Evolutionary conservation across 2,329 filamentous ascomycete species (phyloP), one percentile per base, ranked within the genome.

Genomic region (Nothopassalora personata): DNA sequence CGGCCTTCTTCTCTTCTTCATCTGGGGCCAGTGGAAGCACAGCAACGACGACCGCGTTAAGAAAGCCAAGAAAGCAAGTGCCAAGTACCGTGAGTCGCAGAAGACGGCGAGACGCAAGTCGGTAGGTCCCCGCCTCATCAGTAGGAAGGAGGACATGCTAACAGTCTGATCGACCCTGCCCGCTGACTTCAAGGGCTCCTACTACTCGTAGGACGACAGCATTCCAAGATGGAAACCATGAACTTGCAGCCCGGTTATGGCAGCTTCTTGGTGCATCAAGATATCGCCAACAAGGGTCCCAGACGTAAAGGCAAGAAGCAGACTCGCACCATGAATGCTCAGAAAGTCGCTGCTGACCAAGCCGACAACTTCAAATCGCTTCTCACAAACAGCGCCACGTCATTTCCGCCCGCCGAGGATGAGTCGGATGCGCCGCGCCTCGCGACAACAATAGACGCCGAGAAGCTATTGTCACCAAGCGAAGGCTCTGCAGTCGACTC

Each of bases 11-110:
- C 6, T 58, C 43, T 19, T 19, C 30, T 31, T 58, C 4, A 43
- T 58, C 18, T 58, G 31, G 46, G 47, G 46, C n/a, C 18, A 48
- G 43, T 58, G 56, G 56, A 54, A 58, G 31, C 50, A 50, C 51
- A 31, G 36, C 28, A 39, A 54, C 45, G 18, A 34, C 10, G 50
- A 54, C 13, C 56, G 51, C 7, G 50, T 47, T 9, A 27, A 11
- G 13, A 58, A 58, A 36, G 39, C 56, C 28, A 58, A 58, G 51
- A 50, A 58, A 33, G 30, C 47, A 18, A 54, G 50, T 33, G 45
- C 18, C n/a, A 19, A 47, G 23, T 58, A 53, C 28, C 50, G 45
- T 13, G 43, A 50, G n/a, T 11, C 15, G 39, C 27, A 53, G 43
- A 43, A 39, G n/a, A 27, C 28, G 10, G 36, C 49, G 56, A 45